These are phyloP conservation scores for Talaromyces sp. DNA, from an alignment of 2,329 filamentous ascomycete species.

Conservation along the genomic window DNA sequence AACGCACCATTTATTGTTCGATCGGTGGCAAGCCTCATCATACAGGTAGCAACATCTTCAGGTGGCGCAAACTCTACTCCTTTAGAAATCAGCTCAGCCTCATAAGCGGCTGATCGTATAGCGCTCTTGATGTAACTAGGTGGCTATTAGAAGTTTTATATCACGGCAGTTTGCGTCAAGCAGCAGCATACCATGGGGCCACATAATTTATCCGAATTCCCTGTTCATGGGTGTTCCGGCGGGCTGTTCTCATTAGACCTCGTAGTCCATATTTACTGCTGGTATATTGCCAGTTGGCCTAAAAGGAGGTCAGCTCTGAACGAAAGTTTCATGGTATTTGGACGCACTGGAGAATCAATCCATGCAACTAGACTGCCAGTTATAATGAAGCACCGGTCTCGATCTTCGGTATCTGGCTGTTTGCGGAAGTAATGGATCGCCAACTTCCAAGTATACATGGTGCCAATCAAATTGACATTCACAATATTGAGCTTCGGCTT, in stretches of 20 bases:
- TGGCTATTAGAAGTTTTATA: constrained; percentile 21
- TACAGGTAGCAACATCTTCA: constrained; percentile 17
- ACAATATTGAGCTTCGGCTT: constrained; percentile 49
- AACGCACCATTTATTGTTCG: constrained; percentile 34
- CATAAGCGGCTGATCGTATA: constrained; percentile 16
- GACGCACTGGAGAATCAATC: constrained; percentile 46
- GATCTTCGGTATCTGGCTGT: constrained; percentile 37
- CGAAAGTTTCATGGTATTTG: not conserved
- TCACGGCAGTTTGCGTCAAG: not conserved
- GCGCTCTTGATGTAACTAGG: constrained; percentile 20
- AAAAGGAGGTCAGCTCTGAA: not conserved
- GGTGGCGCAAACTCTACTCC: constrained; percentile 21
- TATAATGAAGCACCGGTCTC: constrained; percentile 54
- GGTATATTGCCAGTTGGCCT: constrained; percentile 46
- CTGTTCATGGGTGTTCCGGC: constrained; percentile 45
- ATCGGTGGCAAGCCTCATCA: constrained; percentile 33
- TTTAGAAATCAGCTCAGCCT: constrained; percentile 14
- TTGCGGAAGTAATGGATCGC: constrained; percentile 52
- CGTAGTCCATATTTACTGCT: constrained; percentile 49
- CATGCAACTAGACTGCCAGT: constrained; percentile 53
- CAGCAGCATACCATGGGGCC: constrained; percentile 43
- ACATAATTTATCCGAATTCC: constrained; percentile 53
- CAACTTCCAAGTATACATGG: constrained; percentile 51
- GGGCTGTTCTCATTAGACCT: constrained; percentile 48
- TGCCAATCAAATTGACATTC: constrained; percentile 46